phyloP scores from a whole-genome alignment of 2,329 filamentous ascomycete genomes.

The Xylariales sp. region DNA sequence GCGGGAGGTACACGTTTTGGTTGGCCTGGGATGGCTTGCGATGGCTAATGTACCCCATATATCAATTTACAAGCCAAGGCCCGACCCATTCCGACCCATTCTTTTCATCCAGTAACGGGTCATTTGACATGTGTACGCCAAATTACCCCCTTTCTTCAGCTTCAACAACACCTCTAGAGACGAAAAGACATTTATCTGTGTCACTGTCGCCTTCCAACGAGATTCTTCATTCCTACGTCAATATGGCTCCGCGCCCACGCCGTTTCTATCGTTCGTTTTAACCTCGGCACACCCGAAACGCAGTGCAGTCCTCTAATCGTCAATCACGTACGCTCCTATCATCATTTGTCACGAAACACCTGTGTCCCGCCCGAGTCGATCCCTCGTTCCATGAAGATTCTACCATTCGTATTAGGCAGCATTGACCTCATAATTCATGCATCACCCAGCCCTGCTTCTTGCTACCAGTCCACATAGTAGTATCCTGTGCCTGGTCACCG shows the following conservation, averaged over 20 bases:
- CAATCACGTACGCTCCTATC: conserved; percentile 15
- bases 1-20: too few species aligned
- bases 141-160: conserved; percentile 33
- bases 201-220: conserved; percentile 12
- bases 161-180: conserved; percentile 23
- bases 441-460: conserved; percentile 29
- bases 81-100: conserved; percentile 16
- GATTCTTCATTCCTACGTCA: conserved; percentile 16
- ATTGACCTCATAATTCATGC: conserved; percentile 45
- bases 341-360: conserved; percentile 20
- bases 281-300: background rate
- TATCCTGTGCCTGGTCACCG: background rate
- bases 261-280: conserved; percentile 1
- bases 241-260: conserved; percentile 17
- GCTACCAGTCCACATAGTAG: conserved; percentile 13
- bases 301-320: background rate
- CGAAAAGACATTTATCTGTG: conserved; percentile 6
- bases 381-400: conserved; percentile 42
- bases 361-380: conserved; percentile 33
- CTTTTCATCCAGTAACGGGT: conserved; percentile 23
- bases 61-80: conserved; percentile 28
- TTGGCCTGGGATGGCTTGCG: background rate
- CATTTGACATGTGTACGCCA: conserved; percentile 29
- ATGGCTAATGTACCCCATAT: conserved; percentile 37
- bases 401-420: conserved; percentile 33